Conservation (phyloP, 139 green algal species). For the Ettlia oleoabundans region DNA sequence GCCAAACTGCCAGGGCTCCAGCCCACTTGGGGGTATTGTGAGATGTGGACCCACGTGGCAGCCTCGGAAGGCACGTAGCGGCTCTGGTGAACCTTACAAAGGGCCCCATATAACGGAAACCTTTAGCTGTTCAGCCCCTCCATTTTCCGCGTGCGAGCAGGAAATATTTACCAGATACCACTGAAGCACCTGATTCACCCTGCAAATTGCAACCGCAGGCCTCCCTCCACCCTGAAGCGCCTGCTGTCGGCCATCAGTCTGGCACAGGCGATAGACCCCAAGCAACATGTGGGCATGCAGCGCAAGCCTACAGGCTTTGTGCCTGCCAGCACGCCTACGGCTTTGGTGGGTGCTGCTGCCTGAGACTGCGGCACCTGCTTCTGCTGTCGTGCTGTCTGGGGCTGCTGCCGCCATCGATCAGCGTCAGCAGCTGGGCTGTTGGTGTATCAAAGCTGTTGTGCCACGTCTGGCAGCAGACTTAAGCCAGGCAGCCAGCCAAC, state of each 20-base stretch:
- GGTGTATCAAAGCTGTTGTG: too few species aligned
- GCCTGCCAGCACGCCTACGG: not conserved
- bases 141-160: too few species aligned
- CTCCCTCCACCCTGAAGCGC: not conserved
- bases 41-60: too few species aligned
- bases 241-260: conserved; percentile 4
- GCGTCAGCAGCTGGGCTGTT: too few species aligned
- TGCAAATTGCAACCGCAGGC: conserved; percentile 26
- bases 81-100: too few species aligned
- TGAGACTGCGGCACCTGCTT: not conserved
- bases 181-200: not conserved
- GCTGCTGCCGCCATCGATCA: too few species aligned
- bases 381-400: too few species aligned
- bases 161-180: not conserved
- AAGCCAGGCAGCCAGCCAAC: too few species aligned
- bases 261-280: conserved; percentile 12
- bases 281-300: conserved; percentile 6
- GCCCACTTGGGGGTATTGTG: too few species aligned
- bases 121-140: too few species aligned
- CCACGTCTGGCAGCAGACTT: too few species aligned
- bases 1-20: not conserved
- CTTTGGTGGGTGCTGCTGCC: not conserved
- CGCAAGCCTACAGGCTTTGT: conserved; percentile 22
- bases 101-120: not conserved
- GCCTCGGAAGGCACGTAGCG: too few species aligned